Percentiles rank a stretch among this genome's conserved stretches.
Evolutionary conservation across 2,329 filamentous ascomycete species (phyloP).

Genomic region (Xylaria multiplex): DNA sequence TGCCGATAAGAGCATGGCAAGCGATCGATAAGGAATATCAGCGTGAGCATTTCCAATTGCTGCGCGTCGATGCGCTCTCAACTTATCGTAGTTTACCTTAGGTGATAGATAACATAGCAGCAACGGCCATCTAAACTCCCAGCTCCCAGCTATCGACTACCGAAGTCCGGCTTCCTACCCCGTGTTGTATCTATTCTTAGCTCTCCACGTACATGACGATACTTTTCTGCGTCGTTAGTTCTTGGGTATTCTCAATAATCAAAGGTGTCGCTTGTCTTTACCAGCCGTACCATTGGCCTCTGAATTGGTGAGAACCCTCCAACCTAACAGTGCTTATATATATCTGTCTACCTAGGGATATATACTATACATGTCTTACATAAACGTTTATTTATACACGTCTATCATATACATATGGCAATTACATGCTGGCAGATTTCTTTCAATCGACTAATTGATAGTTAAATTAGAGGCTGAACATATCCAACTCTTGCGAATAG

Average conservation of each 20-base stretch:
- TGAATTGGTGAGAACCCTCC: slow-evolving; percentile 18
- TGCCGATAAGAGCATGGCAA: too few relatives aligned
- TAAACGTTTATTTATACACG: neutral
- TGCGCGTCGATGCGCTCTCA: slow-evolving; percentile 3
- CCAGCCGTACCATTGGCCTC: neutral
- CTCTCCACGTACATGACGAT: slow-evolving; percentile 2
- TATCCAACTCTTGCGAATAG: slow-evolving; percentile 2
- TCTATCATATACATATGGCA: too few relatives aligned
- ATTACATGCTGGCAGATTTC: slow-evolving; percentile 12
- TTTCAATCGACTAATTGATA: neutral
- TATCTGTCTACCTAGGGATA: neutral
- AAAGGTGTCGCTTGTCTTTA: neutral
- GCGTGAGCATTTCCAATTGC: slow-evolving; percentile 37
- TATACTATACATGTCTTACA: too few relatives aligned
- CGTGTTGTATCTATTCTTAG: too few relatives aligned
- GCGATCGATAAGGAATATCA: slow-evolving; percentile 45
- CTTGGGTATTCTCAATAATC: neutral
- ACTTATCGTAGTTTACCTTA: too few relatives aligned
- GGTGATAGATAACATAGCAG: neutral
- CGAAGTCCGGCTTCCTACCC: too few relatives aligned
- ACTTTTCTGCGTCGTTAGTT: neutral
- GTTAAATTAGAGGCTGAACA: neutral
- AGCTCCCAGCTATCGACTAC: too few relatives aligned
- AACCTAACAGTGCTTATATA: neutral
- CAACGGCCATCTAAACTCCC: too few relatives aligned